Evolutionary conservation across 148 eudicot species (phyloP), one percentile per base, ranked within the genome.

Genomic region (Camellia sinensis): DNA sequence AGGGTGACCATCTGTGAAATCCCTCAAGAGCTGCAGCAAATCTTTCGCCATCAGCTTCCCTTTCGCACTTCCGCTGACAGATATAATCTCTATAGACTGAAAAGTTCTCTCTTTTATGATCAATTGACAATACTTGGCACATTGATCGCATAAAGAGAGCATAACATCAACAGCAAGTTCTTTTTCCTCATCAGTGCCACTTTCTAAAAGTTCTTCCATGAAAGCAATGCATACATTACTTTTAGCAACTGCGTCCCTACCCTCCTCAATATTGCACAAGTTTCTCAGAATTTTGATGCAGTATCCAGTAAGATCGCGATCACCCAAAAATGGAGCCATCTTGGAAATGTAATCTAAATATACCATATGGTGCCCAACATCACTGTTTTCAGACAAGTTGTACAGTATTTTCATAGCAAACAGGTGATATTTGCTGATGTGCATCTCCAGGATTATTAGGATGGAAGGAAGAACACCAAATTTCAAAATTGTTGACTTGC

Each of bases 271-370:
- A 44, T 43, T 68, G 72, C 72, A 68, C 21, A 68, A 41, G 19
- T 68, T 68, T 44, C 9, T 68, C 21, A 68, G n/a, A 43, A 68
- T 68, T 68, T 43, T 68, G 72, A 68, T 68, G 72, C 72, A 68
- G 44, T 68, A 68, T 68, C 52, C 72, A 9, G 72, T 19, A 68
- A 68, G 53, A 44, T 19, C 22, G 21, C 21, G 22, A 68, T 68
- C 72, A 44, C 52, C 72, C 52, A 68, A 6, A 43, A 68, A 68
- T 12, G 72, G 72, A 68, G 72, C 21, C 52, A 68, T 9, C 52
- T 68, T 68, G 52, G 52, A 10, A 43, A 44, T 68, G 21, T 68
- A 68, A 68, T 68, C 72, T 15, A 68, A 17, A 44, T 68, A 68
- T 41, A 68, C 11, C 52, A 68, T 68, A 43, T 68, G 72, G 48